These are phyloP conservation scores for Nidularia pulvinata DNA, from an alignment of 768 basidiomycete genomes.

Conservation along the genomic window DNA sequence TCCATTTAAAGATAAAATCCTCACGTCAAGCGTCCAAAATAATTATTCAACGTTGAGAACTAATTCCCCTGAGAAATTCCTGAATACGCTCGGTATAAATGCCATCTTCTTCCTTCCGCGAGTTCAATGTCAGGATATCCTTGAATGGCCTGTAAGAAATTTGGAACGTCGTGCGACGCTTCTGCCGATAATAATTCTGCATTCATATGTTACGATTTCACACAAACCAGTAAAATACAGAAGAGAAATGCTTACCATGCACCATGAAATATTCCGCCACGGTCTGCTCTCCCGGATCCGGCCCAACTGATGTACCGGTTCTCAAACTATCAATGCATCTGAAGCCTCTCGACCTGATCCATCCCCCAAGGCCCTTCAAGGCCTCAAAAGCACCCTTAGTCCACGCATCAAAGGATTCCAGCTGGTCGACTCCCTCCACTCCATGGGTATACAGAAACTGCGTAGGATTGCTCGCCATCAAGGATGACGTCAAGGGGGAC, in stretches of 20 bases:
- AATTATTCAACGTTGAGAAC: not conserved
- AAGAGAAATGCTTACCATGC: constrained; percentile 27
- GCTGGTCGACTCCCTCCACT: constrained; percentile 11
- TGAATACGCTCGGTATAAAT: constrained; percentile 46
- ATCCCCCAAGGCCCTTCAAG: constrained; percentile 23
- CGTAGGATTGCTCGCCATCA: constrained; percentile 25
- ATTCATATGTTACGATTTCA: constrained; percentile 3
- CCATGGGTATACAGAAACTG: constrained; percentile 28
- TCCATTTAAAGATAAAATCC: not conserved
- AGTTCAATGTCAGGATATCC: no score
- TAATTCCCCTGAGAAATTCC: constrained; percentile 39
- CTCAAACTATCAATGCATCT: constrained; percentile 3
- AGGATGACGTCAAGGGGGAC: constrained; percentile 24
- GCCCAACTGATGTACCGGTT: not conserved
- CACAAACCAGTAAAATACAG: not conserved
- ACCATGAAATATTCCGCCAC: constrained; percentile 35
- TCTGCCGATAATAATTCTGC: constrained; percentile 1
- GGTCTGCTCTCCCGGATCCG: constrained; percentile 20
- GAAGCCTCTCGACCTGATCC: constrained; percentile 37
- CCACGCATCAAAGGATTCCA: constrained; percentile 13
- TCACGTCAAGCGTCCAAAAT: not conserved
- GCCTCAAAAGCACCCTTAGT: constrained; percentile 9
- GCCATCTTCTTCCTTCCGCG: constrained; percentile 30
- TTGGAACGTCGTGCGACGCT: no score
- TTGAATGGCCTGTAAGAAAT: no score